phyloP scores from a whole-genome alignment of 345 rosid genomes.

The Psidium guajava region DNA sequence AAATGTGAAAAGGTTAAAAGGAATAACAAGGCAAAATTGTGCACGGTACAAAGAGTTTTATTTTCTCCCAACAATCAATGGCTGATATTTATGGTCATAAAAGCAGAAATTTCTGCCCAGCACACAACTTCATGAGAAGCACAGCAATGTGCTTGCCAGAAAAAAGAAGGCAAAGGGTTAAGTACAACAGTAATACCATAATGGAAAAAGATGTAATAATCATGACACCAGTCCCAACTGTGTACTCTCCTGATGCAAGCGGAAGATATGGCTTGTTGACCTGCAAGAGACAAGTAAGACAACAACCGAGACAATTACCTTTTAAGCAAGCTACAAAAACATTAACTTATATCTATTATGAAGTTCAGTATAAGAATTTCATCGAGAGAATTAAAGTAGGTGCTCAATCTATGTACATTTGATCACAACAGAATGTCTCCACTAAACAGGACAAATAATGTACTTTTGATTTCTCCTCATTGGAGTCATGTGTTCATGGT shows the following conservation, averaged over 20 bases:
- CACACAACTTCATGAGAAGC: background rate
- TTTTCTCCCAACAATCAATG: background rate
- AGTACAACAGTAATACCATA: conserved; percentile 39
- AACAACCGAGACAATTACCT: background rate
- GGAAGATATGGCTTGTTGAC: conserved; percentile 98
- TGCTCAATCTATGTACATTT: background rate
- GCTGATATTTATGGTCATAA: background rate
- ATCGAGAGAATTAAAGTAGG: background rate
- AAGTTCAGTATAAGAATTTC: background rate
- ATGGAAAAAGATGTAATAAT: conserved; percentile 55
- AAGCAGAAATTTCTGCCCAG: background rate
- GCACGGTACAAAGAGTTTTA: background rate
- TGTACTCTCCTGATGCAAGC: conserved; percentile 87
- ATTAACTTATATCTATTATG: background rate
- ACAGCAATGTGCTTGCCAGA: background rate
- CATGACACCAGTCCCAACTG: conserved; percentile 44
- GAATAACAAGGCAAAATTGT: background rate
- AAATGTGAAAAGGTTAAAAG: background rate
- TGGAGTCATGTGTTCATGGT: background rate
- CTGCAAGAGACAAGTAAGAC: conserved; percentile 18
- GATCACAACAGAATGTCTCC: background rate
- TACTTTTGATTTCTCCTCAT: background rate
- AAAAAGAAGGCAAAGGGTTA: background rate
- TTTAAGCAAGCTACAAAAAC: background rate
- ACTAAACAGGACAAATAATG: background rate